Evolutionary conservation across 805 yeast genomes (phyloP), one percentile per base, ranked within the genome.

Genomic region (Hanseniaspora occidentalis): DNA sequence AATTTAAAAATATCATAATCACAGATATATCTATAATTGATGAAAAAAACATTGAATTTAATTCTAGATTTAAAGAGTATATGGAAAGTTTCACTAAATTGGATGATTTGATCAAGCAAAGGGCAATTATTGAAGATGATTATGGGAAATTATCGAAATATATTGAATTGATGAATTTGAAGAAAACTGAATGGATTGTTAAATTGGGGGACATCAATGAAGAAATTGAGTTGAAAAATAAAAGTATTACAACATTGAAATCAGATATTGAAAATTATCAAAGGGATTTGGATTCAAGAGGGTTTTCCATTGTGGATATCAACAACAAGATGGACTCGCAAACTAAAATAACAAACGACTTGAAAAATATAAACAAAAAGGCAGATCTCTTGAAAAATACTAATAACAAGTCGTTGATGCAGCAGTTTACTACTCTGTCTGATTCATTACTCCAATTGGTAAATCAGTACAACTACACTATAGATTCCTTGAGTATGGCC

Each of bases 61-160:
- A 59, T 17, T 49, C 49, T 1, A 61, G 67, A 37, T 67, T 67
- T 39, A 60, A 67, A 21, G 62, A 61, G 19, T 49, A 76, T 1
- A 54, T 65, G 31, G 58, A 60, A 4, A 72, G 73, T 45, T 62
- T 69, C 37, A 67, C 69, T 19, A 60, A 65, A 16, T 61, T 77
- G 26, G 70, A 69, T 37, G n/a, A 19, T 61, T 69, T 18, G 71
- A 79, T 19, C 69, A 70, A 42, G 73, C 71, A 51, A 77, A 79
- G 53, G 58, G 75, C 4, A 66, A 65, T 45, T 82, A 84, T 1
- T 62, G 85, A 41, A 81, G 79, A 47, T 73, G 95, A 85, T 56
- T 65, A 80, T 34, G 62, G 64, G 35, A 80, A 81, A 56, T 81
- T 84, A 51, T 70, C 73, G 49, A 79, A 76, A n/a, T 84, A 80